A percentile compares a stretch with the other conserved stretches of the same genome.
phyloP scores from a whole-genome alignment of 176 grass and related monocot genomes.

The Oryza brachyantha region DNA sequence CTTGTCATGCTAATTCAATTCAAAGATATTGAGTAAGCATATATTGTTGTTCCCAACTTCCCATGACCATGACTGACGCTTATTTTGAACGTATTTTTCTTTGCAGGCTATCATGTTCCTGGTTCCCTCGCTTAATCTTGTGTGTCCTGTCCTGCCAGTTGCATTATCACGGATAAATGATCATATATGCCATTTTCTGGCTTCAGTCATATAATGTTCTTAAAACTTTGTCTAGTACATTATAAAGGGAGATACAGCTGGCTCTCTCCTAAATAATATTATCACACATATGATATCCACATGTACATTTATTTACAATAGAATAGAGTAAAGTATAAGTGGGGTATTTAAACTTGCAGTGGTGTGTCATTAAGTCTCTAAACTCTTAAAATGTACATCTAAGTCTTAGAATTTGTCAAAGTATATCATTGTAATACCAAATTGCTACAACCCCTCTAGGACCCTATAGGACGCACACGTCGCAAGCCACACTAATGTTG shows the following conservation, averaged over 20 bases:
- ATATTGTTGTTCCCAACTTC: not conserved
- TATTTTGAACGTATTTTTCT: not conserved
- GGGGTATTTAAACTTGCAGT: too few species aligned
- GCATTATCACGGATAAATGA: not conserved
- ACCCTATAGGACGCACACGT: too few species aligned
- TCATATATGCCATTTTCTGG: constrained; percentile 3
- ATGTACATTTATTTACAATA: too few species aligned
- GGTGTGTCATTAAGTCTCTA: too few species aligned
- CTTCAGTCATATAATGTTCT: too few species aligned
- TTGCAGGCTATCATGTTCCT: constrained; percentile 35
- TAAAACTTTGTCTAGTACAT: not conserved
- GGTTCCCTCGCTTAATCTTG: not conserved
- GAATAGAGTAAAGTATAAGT: too few species aligned
- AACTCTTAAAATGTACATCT: too few species aligned
- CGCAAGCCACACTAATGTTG: too few species aligned
- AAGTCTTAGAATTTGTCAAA: too few species aligned
- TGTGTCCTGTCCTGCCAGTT: not conserved
- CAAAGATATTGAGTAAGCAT: not conserved
- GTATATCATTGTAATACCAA: too few species aligned
- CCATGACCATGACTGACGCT: not conserved
- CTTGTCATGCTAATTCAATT: not conserved
- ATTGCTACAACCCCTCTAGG: too few species aligned
- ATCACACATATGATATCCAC: not conserved
- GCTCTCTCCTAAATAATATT: not conserved
- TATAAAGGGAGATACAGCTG: not conserved